phyloP scores from a whole-genome alignment of 768 basidiomycete genomes.

The Mycena maculata region DNA sequence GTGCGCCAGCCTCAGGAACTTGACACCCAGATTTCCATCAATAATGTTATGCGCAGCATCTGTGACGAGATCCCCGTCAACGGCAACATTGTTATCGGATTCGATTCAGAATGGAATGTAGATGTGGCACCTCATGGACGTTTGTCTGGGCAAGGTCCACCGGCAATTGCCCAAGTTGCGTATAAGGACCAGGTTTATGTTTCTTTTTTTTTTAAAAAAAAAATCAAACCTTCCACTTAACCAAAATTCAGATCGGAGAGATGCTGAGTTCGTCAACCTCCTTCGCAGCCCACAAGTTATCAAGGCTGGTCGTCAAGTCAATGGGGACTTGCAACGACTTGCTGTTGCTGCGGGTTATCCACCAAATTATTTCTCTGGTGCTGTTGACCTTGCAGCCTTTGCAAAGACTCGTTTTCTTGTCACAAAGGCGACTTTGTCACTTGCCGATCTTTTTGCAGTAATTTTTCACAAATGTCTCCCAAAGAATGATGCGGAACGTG shows the following conservation, averaged over 20 bases:
- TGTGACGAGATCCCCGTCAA: slow-evolving; percentile 36
- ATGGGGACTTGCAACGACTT: slow-evolving; percentile 16
- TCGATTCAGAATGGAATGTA: slow-evolving; percentile 44
- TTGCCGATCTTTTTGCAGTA: slow-evolving; percentile 18
- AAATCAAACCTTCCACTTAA: neutral
- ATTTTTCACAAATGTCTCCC: slow-evolving; percentile 17
- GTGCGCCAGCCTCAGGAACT: slow-evolving; percentile 29
- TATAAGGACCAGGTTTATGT: slow-evolving; percentile 34
- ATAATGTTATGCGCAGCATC: slow-evolving; percentile 36
- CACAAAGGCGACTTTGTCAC: slow-evolving; percentile 15
- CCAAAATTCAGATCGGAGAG: neutral
- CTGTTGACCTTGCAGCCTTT: slow-evolving; percentile 17
- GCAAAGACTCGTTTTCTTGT: slow-evolving; percentile 18
- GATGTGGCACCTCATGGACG: slow-evolving; percentile 33
- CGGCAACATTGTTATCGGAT: slow-evolving; percentile 35
- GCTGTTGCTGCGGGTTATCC: slow-evolving; percentile 6
- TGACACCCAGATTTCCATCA: slow-evolving; percentile 23
- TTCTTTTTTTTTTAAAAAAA: neutral
- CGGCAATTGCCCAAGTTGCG: slow-evolving; percentile 39
- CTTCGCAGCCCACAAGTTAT: slow-evolving; percentile 8
- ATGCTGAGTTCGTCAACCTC: slow-evolving; percentile 12
- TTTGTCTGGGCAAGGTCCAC: slow-evolving; percentile 31
- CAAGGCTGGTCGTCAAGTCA: slow-evolving; percentile 26
- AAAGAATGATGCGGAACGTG: slow-evolving; percentile 11
- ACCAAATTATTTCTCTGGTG: slow-evolving; percentile 11